Percentiles rank a stretch among this genome's conserved stretches.
Conservation (phyloP, 2,329 filamentous ascomycete genomes). For the Penicillium griseofulvum region DNA sequence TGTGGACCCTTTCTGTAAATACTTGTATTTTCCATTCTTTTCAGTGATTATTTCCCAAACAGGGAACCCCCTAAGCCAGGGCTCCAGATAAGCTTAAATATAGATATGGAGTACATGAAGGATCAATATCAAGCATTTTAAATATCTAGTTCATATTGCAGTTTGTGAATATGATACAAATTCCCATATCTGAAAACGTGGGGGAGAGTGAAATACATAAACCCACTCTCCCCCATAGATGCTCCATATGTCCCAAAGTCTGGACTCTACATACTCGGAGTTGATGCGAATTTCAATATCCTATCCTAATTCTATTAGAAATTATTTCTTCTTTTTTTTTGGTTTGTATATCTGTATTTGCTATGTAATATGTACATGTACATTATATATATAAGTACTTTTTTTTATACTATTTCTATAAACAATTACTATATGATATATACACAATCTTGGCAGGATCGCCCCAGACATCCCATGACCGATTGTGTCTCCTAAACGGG, state of each 20-base stretch:
- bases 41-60: not conserved
- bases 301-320: too few species aligned
- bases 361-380: not conserved
- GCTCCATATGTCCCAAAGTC: conserved; percentile 4
- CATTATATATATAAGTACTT: too few species aligned
- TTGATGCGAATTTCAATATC: not conserved
- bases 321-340: too few species aligned
- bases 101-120: not conserved
- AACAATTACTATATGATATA: not conserved
- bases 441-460: not conserved
- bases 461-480: conserved; percentile 23
- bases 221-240: conserved; percentile 3
- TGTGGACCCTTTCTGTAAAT: not conserved
- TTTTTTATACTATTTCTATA: too few species aligned
- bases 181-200: not conserved
- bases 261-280: not conserved
- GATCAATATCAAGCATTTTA: not conserved
- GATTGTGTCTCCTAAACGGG: conserved; percentile 7
- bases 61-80: not conserved
- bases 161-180: not conserved
- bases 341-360: too few species aligned
- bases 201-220: conserved; percentile 2
- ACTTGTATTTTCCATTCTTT: not conserved
- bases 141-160: too few species aligned
- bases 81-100: not conserved